A percentile compares a stretch with the other conserved stretches of the same genome.
phyloP scores from a whole-genome alignment of 345 rosid genomes.

The Pistacia vera region DNA sequence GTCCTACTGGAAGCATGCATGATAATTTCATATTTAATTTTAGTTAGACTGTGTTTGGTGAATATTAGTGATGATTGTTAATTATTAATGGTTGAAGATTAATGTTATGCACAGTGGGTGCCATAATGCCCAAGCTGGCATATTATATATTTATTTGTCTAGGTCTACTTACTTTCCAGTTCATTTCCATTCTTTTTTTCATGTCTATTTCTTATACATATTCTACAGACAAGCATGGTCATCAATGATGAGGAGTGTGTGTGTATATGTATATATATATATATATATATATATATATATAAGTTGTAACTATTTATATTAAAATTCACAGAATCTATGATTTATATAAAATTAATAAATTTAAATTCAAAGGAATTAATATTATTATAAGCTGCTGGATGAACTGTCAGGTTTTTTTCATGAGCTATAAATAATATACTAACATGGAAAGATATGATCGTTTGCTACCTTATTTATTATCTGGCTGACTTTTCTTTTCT shows the following conservation, averaged over 20 bases:
- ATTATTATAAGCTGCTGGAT: not conserved
- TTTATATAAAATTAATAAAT: too few species aligned
- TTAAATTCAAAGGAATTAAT: not conserved
- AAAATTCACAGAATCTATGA: not conserved
- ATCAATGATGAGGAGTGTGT: too few species aligned
- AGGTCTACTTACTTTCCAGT: not conserved
- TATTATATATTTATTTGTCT: not conserved
- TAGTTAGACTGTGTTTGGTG: too few species aligned
- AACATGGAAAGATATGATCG: constrained; percentile 15
- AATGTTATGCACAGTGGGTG: not conserved
- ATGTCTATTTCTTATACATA: not conserved
- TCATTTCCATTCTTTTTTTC: not conserved
- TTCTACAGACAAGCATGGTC: too few species aligned
- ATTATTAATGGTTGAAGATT: not conserved
- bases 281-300: too few species aligned
- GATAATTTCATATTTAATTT: too few species aligned
- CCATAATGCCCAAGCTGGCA: constrained; percentile 5
- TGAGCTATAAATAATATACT: not conserved
- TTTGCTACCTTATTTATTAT: not conserved
- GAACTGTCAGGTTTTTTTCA: not conserved
- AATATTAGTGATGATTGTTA: not conserved
- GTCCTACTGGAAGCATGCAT: not conserved
- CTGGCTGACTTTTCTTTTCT: not conserved
- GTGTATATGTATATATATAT: too few species aligned
- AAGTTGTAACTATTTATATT: not conserved